A percentile compares a stretch with the other conserved stretches of the same genome.
Evolutionary conservation across 2,329 filamentous ascomycete species (phyloP).

Genomic region (Aspergillus fructus): DNA sequence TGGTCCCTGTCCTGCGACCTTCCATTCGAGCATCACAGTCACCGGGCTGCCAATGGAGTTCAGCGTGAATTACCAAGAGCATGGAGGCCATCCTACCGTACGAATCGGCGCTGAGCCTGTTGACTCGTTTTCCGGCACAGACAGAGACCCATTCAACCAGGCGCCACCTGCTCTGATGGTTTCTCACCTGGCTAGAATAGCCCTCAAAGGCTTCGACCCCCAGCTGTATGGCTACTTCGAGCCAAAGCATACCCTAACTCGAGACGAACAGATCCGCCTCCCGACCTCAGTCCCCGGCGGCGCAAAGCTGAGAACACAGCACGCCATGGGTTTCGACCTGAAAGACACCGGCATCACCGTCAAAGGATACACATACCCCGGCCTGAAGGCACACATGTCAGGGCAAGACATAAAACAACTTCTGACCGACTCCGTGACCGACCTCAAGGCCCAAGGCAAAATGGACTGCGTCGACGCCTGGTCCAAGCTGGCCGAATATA

Average conservation of each 20-base stretch:
- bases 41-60: conserved; percentile 2
- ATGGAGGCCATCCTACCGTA: background rate
- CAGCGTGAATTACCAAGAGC: conserved; percentile 8
- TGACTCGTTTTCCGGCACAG: background rate
- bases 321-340: background rate
- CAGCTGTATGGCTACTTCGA: background rate
- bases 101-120: background rate
- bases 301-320: background rate
- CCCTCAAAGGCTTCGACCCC: background rate
- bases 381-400: background rate
- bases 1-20: background rate
- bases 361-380: background rate
- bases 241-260: background rate
- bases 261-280: background rate
- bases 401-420: background rate
- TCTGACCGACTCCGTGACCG: background rate
- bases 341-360: background rate
- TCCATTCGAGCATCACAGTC: background rate
- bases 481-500: background rate
- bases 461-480: background rate
- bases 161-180: background rate
- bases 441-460: background rate
- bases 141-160: background rate
- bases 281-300: background rate
- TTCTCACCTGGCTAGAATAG: background rate